A percentile compares a stretch with the other conserved stretches of the same genome.
Evolutionary conservation across 495 filamentous ascomycete genomes (phyloP).

Genomic region (Barbatosphaeria neglecta): DNA sequence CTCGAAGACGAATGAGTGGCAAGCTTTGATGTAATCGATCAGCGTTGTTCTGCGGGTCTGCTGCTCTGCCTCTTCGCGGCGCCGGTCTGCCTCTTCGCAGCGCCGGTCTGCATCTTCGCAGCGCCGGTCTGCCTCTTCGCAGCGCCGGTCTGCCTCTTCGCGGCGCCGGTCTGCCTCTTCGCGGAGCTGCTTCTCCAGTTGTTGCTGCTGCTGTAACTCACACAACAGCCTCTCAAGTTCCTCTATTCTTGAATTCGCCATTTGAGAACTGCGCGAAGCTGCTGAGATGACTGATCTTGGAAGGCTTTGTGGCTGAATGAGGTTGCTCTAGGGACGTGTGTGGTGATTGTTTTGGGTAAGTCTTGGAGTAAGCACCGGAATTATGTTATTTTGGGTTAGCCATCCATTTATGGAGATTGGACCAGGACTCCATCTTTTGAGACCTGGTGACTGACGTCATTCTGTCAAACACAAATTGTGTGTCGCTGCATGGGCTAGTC

Average conservation of each 20-base stretch:
- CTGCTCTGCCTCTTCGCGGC: not conserved
- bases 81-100: not conserved
- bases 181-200: not conserved
- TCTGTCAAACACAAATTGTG: too few species aligned
- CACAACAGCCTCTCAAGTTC: not conserved
- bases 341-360: not conserved
- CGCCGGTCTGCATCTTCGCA: not conserved
- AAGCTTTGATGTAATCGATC: conserved; percentile 2
- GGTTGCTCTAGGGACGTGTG: not conserved
- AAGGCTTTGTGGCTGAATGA: not conserved
- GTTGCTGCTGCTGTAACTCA: not conserved
- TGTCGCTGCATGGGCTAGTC: too few species aligned
- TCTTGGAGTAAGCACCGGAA: not conserved
- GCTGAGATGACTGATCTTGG: not conserved
- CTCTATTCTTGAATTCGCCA: not conserved
- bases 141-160: not conserved
- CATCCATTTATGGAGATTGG: too few species aligned
- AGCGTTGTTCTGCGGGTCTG: not conserved
- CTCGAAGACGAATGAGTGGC: conserved; percentile 1
- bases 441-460: too few species aligned
- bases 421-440: too few species aligned
- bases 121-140: not conserved
- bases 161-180: not conserved
- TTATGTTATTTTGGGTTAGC: too few species aligned
- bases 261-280: not conserved